Percentiles rank a stretch among this genome's conserved stretches.
These are phyloP conservation scores for Pseudomicrostroma phylloplanum DNA, from an alignment of 1,284 basidiomycete genomes.

Conservation along the genomic window DNA sequence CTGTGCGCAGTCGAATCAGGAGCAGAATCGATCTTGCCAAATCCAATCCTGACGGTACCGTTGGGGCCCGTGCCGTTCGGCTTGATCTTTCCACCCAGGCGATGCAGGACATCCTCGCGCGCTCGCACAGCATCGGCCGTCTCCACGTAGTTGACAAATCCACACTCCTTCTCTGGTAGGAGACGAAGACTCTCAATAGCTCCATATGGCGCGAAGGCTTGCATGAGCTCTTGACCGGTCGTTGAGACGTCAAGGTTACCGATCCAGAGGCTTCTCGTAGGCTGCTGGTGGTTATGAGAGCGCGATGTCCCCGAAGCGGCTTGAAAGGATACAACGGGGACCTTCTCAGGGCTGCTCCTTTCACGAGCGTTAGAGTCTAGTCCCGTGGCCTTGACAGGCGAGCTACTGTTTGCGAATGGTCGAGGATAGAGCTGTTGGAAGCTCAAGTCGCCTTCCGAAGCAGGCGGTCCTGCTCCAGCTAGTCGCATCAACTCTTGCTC, in stretches of 20 bases:
- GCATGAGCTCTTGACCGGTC: slow-evolving; percentile 86
- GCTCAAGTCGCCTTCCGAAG: neutral
- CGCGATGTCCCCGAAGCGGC: no score
- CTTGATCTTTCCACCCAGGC: slow-evolving; percentile 79
- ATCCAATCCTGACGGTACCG: slow-evolving; percentile 83
- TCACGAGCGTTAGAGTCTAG: slow-evolving; percentile 8
- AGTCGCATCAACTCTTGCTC: slow-evolving; percentile 36
- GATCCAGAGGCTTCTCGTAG: slow-evolving; percentile 93
- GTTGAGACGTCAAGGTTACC: slow-evolving; percentile 89
- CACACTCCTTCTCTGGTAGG: slow-evolving; percentile 96
- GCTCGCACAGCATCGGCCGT: slow-evolving; percentile 87
- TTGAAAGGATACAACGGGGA: slow-evolving; percentile 7
- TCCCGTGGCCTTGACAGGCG: slow-evolving; percentile 1
- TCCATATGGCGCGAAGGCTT: slow-evolving; percentile 90
- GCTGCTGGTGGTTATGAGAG: slow-evolving; percentile 60
- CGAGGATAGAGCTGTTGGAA: no score
- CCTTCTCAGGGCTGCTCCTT: slow-evolving; percentile 9
- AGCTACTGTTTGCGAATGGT: neutral
- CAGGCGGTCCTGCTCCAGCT: neutral
- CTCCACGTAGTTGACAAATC: slow-evolving; percentile 97
- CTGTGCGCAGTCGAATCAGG: slow-evolving; percentile 13
- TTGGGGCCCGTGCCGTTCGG: slow-evolving; percentile 62
- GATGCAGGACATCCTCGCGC: slow-evolving; percentile 90
- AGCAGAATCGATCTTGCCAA: slow-evolving; percentile 91
- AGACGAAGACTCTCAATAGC: slow-evolving; percentile 89